phyloP scores from a whole-genome alignment of 768 basidiomycete species.

The Leccinum rimulosum region DNA sequence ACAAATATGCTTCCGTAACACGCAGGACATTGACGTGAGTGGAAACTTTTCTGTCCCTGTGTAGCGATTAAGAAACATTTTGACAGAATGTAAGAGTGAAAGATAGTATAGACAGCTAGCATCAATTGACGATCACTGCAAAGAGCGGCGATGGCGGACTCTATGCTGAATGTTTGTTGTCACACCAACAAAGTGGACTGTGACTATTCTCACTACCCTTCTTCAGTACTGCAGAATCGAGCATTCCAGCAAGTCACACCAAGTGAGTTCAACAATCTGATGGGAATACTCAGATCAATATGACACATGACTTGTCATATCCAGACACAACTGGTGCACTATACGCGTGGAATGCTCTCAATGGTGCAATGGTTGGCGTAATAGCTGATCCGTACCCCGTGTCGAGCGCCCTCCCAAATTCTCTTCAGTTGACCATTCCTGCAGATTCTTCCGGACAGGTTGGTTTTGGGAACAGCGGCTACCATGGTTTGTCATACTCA shows the following conservation, averaged over 20 bases:
- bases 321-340: slow-evolving; percentile 48
- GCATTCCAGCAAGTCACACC: slow-evolving; percentile 63
- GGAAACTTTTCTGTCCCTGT: not conserved
- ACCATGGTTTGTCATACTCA: slow-evolving; percentile 40
- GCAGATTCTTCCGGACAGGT: slow-evolving; percentile 36
- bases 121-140: slow-evolving; percentile 13
- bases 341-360: slow-evolving; percentile 49
- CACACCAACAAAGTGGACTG: not conserved
- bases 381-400: slow-evolving; percentile 49
- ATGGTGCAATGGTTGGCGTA: slow-evolving; percentile 43
- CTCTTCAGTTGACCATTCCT: slow-evolving; percentile 49
- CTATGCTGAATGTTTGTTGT: slow-evolving; percentile 52
- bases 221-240: slow-evolving; percentile 57
- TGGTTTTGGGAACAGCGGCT: slow-evolving; percentile 58
- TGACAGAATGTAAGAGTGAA: slow-evolving; percentile 34
- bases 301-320: not conserved
- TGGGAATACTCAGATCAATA: not conserved
- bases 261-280: slow-evolving; percentile 28
- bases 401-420: slow-evolving; percentile 57
- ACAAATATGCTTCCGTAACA: not conserved
- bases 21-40: slow-evolving; percentile 58
- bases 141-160: slow-evolving; percentile 66
- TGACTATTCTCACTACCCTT: not conserved
- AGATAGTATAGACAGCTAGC: not conserved
- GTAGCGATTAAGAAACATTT: not conserved